Base-by-base conservation (phyloP, 2,329 filamentous ascomycete species). In the Claviceps capensis region DNA sequence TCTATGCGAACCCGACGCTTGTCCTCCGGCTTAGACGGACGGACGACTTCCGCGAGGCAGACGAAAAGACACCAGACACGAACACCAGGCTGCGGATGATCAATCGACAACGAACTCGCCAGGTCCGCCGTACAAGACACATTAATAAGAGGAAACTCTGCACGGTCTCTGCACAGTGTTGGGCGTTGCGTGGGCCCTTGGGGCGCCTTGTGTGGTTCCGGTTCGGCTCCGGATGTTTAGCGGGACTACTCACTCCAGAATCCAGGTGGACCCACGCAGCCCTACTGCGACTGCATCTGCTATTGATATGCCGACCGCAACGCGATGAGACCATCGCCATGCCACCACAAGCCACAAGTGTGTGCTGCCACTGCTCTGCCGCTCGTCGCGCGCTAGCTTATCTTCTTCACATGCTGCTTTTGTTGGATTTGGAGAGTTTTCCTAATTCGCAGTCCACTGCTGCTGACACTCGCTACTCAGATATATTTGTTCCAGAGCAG, bases 401-500 rank as follows among this genome's bases (percentile, higher is more conserved):
- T 43, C 22, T 13, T 22, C 19, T 43, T 19, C 4, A 16, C 40
- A 41, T 9, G 13, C 9, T 23, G 19, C 3, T 11, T 22, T 44
- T 4, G n/a, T 44, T 23, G 14, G 9, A 17, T 14, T 36, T 19
- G 26, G 44, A 47, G 16, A 16, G 2, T 47, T 36, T n/a, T 22
- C 26, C 14, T 36, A 48, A 16, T 36, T 8, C 4, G 5, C 47
- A 14, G 14, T 47, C 37, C 9, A 40, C 13, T 42, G 9, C 26
- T 37, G 52, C 56, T 56, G 38, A 53, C 48, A 16, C 22, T 43
- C 47, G 1, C n/a, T 34, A 23, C 48, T 14, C 9, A 53, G 50
- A 53, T 51, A 57, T 50, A 57, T 52, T 41, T 54, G 51, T 56
- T 56, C 53, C 56, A 56, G 56, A 58, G 56, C 56, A 58, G 56